phyloP scores from a whole-genome alignment of 2,329 filamentous ascomycete genomes.

The Dissoconium aciculare region DNA sequence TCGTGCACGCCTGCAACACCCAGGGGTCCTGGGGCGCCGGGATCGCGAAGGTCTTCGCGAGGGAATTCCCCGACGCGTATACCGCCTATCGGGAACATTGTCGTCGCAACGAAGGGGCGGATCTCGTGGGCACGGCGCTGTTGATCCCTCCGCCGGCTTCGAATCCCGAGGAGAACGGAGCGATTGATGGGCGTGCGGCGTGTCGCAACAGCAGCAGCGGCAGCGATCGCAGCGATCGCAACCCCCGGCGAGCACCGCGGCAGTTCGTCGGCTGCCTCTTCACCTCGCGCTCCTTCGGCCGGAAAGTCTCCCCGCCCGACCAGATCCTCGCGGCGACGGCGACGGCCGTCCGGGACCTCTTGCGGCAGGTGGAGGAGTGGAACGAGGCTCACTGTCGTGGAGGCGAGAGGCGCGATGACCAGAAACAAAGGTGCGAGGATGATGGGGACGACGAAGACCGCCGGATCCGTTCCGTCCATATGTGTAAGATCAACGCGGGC shows the following conservation, averaged over 20 bases:
- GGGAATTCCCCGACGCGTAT: conserved; percentile 38
- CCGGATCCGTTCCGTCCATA: conserved; percentile 27
- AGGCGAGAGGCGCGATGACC: not conserved
- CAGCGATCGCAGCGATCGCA: not conserved
- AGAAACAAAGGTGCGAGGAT: not conserved
- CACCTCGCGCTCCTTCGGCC: conserved; percentile 38
- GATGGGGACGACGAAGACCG: not conserved
- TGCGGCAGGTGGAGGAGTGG: conserved; percentile 27
- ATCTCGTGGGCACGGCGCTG: conserved; percentile 33
- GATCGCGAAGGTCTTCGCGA: conserved; percentile 39
- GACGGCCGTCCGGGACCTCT: conserved; percentile 35
- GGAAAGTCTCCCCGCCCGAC: conserved; percentile 26
- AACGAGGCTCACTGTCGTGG: conserved; percentile 9
- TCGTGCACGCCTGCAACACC: conserved; percentile 48
- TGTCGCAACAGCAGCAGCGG: not conserved
- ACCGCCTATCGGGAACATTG: conserved; percentile 36
- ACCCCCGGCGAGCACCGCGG: too few species aligned
- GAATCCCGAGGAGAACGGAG: conserved; percentile 37
- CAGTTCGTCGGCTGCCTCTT: conserved; percentile 48
- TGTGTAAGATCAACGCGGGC: conserved; percentile 44
- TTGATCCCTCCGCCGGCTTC: conserved; percentile 37
- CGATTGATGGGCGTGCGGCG: not conserved
- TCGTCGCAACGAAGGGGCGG: conserved; percentile 17
- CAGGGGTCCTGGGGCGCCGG: conserved; percentile 43
- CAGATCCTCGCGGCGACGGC: conserved; percentile 37